Conservation (phyloP, 768 basidiomycete species). For the Agaricus bisporus region DNA sequence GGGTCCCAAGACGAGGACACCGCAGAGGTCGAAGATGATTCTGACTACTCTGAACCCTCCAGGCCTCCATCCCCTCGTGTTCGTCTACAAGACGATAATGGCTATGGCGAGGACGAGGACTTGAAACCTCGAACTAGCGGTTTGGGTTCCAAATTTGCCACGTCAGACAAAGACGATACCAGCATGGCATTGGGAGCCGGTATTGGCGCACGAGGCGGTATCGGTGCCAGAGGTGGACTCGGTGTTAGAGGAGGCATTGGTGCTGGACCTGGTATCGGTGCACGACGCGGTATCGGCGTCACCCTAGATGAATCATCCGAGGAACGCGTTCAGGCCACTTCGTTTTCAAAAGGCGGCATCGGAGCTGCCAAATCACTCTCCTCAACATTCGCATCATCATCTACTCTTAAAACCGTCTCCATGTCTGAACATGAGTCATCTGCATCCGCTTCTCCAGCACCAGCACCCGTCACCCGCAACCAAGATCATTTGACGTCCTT, state of each 20-base stretch:
- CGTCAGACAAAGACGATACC: background rate
- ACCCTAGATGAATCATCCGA: background rate
- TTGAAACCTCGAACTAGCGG: slow-evolving; percentile 37
- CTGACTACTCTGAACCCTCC: slow-evolving; percentile 45
- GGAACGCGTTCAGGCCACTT: slow-evolving; percentile 14
- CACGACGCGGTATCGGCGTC: slow-evolving; percentile 16
- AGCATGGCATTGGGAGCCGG: slow-evolving; percentile 17
- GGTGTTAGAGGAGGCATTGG: slow-evolving; percentile 3
- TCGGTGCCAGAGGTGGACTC: slow-evolving; percentile 9
- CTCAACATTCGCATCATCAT: slow-evolving; percentile 12
- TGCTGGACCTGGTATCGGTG: slow-evolving; percentile 8
- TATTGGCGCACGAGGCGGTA: slow-evolving; percentile 19
- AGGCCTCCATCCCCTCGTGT: slow-evolving; percentile 53
- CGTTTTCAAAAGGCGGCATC: slow-evolving; percentile 37
- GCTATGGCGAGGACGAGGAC: slow-evolving; percentile 36
- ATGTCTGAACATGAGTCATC: slow-evolving; percentile 11
- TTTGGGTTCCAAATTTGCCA: slow-evolving; percentile 28
- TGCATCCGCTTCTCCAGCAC: slow-evolving; percentile 3
- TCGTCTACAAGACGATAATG: slow-evolving; percentile 44
- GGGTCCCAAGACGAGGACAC: slow-evolving; percentile 30
- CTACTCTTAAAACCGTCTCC: slow-evolving; percentile 9
- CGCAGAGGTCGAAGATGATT: slow-evolving; percentile 31
- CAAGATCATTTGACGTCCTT: background rate
- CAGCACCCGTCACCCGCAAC: background rate
- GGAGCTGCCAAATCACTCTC: slow-evolving; percentile 22